Base-by-base conservation (phyloP, 2,329 filamentous ascomycete species). In the Claviceps paspali region DNA sequence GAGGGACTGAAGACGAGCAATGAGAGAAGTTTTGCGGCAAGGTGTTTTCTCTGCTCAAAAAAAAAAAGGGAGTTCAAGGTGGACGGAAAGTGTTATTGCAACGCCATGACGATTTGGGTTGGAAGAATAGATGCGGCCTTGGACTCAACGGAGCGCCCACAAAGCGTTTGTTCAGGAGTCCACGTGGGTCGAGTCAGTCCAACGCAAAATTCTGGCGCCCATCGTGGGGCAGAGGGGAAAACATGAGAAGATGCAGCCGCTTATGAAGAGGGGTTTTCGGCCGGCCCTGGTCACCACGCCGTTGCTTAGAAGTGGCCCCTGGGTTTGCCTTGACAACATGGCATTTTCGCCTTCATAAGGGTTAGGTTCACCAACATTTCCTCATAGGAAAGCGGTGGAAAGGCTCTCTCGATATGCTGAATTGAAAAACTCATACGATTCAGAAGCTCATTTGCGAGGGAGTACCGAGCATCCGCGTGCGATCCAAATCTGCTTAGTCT, bases 101-200 rank as follows among this genome's bases (percentile, higher is more conserved):
- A 23, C 17, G 19, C 9, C 34, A 37, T 36, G 19, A 18, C 14
- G 22, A n/a, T 6, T 11, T 18, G 9, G 27, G 3, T 12, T 14
- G 28, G 6, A 26, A 32, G 10, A 12, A n/a, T 22, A 14, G 11
- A 30, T 31, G 18, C 17, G 28, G 19, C 14, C 7, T 29, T n/a
- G 19, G 12, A 7, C 15, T 32, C 12, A 24, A 17, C 23, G 28
- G 33, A 32, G 15, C 23, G 29, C n/a, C 14, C 22, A 36, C 15
- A 23, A 30, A 29, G 24, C 14, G 28, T 15, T 34, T 33, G 38
- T 21, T 34, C 32, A 19, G 12, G 35, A 41, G 19, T 12, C 35
- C 39, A 41, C 39, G 35, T 41, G 39, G 32, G 32, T 27, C 36
- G 18, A 32, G 36, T 41, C 33, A 32, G 26, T 41, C 19, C 28